Conservation (phyloP, 495 filamentous ascomycete species). For the Hypomontagnella submonticulosa region DNA sequence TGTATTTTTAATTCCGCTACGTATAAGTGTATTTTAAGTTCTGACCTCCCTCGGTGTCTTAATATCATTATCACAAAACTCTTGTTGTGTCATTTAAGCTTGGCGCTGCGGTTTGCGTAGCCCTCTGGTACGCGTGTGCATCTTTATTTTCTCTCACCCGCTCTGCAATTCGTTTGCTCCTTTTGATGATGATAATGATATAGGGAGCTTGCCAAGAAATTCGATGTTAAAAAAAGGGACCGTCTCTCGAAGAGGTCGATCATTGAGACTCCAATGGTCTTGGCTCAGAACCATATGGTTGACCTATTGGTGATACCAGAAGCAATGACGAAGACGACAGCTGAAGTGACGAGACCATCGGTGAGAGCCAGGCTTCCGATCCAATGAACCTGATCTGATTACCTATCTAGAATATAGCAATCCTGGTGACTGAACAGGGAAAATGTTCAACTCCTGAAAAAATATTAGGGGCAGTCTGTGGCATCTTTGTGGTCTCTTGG, state of each 20-base stretch:
- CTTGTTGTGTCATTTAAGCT: constrained; percentile 21
- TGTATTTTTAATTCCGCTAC: constrained; percentile 18
- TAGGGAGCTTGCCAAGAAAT: constrained; percentile 29
- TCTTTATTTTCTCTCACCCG: not conserved
- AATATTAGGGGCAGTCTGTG: constrained; percentile 15
- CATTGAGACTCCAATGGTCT: constrained; percentile 20
- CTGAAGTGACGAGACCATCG: constrained; percentile 19
- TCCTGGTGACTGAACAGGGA: constrained; percentile 28
- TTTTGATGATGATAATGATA: constrained; percentile 25
- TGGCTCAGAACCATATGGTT: constrained; percentile 14
- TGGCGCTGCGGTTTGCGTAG: constrained; percentile 23
- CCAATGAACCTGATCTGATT: constrained; percentile 46
- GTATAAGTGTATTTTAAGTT: constrained; percentile 24
- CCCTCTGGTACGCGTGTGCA: not conserved
- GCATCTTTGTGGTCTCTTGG: constrained; percentile 39
- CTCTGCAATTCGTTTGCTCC: constrained; percentile 1
- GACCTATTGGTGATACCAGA: constrained; percentile 3
- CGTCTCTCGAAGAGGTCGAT: constrained; percentile 27
- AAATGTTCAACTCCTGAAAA: constrained; percentile 19
- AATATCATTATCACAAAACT: constrained; percentile 19
- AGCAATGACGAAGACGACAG: constrained; percentile 21
- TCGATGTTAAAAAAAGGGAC: constrained; percentile 28
- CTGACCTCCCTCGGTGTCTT: constrained; percentile 39
- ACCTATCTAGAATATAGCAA: constrained; percentile 46
- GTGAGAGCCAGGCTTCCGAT: constrained; percentile 29